A percentile compares a stretch with the other conserved stretches of the same genome.
These are phyloP conservation scores for Hygrophorus pudorinus DNA, from an alignment of 768 basidiomycete genomes.

Conservation along the genomic window DNA sequence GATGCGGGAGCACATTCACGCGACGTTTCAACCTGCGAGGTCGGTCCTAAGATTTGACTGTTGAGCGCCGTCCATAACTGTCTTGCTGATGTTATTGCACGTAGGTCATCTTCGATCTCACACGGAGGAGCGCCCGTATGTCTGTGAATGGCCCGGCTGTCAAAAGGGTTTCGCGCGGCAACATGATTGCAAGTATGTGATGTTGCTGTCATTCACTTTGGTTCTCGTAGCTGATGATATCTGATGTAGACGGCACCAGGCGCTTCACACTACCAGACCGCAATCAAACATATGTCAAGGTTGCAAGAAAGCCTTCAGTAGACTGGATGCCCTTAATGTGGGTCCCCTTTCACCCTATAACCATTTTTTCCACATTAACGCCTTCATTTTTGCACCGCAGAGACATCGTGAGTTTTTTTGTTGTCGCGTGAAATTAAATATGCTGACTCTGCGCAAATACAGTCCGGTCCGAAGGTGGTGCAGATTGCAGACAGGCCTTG, in stretches of 20 bases:
- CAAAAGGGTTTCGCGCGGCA: conserved; percentile 92
- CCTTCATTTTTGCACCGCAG: conserved; percentile 26
- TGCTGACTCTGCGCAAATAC: conserved; percentile 14
- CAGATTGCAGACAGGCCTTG: conserved; percentile 46
- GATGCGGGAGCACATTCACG: conserved; percentile 96
- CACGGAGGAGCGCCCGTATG: conserved; percentile 90
- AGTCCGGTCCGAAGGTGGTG: conserved; percentile 83
- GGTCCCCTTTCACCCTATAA: conserved; percentile 25
- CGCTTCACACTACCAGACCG: conserved; percentile 75
- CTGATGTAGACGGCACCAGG: conserved; percentile 68
- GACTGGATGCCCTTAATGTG: conserved; percentile 90
- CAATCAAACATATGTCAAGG: conserved; percentile 83
- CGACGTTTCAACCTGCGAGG: conserved; percentile 83
- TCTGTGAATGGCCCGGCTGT: conserved; percentile 90
- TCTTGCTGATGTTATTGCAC: conserved; percentile 3
- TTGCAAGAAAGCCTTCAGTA: conserved; percentile 91
- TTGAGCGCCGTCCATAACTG: neutral
- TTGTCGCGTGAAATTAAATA: conserved; percentile 11
- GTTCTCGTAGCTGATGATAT: conserved; percentile 4
- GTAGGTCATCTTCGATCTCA: conserved; percentile 89
- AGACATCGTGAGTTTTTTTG: conserved; percentile 57
- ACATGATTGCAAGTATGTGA: conserved; percentile 90
- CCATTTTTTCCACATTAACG: conserved; percentile 12
- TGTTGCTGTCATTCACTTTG: conserved; percentile 1
- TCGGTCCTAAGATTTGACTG: conserved; percentile 18